A percentile compares a stretch with the other conserved stretches of the same genome.
Evolutionary conservation across 179 eudicot genomes (phyloP).

Genomic region (Actinidia polygama): DNA sequence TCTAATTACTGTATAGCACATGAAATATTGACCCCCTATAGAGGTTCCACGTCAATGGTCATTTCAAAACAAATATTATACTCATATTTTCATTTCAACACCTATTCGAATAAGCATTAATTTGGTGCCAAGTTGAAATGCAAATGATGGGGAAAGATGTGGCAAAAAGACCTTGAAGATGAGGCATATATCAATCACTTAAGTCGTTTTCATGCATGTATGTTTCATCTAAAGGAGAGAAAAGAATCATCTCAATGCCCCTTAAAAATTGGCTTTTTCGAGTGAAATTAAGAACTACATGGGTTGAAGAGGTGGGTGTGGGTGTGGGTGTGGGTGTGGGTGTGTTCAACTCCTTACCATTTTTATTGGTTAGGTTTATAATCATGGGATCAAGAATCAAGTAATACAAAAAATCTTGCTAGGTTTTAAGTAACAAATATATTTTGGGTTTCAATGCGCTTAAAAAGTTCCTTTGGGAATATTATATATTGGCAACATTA

Average conservation of each 20-base stretch:
- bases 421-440: neutral
- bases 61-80: neutral
- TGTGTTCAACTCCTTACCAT: constrained; percentile 2
- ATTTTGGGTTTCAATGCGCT: neutral
- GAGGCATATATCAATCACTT: neutral
- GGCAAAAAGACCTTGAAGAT: constrained; percentile 23
- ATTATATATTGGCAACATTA: too few relatives aligned
- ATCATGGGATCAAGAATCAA: neutral
- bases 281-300: neutral
- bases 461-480: too few relatives aligned
- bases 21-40: neutral
- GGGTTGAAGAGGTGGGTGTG: too few relatives aligned
- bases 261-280: neutral
- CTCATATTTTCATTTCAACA: neutral
- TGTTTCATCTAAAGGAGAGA: neutral
- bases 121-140: constrained; percentile 19
- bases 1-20: neutral
- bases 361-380: neutral
- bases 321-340: too few relatives aligned
- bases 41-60: constrained; percentile 9
- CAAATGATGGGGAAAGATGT: constrained; percentile 10
- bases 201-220: constrained; percentile 3
- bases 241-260: neutral
- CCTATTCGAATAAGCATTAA: neutral
- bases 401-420: neutral